Evolutionary conservation across 1,284 basidiomycete species (phyloP).

Genomic region (Ustilago crameri): DNA sequence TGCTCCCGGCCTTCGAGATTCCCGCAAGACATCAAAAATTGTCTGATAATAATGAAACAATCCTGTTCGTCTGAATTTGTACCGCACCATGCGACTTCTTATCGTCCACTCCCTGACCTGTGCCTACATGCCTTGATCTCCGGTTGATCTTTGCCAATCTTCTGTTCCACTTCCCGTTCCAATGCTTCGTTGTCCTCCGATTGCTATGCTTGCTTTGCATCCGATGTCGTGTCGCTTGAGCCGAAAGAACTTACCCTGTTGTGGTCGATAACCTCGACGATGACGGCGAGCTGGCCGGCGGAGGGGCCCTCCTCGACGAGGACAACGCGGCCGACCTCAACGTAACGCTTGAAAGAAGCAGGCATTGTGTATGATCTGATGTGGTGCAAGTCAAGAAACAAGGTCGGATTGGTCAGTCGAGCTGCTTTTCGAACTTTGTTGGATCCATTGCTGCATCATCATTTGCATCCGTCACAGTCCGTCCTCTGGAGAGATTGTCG

Average conservation of each 20-base stretch:
- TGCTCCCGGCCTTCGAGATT: no score
- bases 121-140: no score
- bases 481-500: neutral
- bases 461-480: slow-evolving; percentile 12
- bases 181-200: neutral
- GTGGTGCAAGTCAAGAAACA: slow-evolving; percentile 4
- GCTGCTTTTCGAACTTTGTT: slow-evolving; percentile 1
- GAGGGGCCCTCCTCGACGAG: slow-evolving; percentile 90
- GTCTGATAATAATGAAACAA: no score
- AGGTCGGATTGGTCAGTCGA: slow-evolving; percentile 20
- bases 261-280: slow-evolving; percentile 98
- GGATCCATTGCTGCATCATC: neutral
- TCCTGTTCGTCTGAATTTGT: neutral
- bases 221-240: neutral
- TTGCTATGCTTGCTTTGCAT: neutral
- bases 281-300: slow-evolving; percentile 90
- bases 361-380: slow-evolving; percentile 54
- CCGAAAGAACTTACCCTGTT: slow-evolving; percentile 79
- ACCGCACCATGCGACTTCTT: neutral
- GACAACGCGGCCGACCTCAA: slow-evolving; percentile 98
- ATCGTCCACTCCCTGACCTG: neutral
- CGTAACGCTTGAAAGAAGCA: slow-evolving; percentile 85
- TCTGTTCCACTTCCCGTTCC: no score
- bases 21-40: no score
- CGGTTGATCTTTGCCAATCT: no score